phyloP scores from a whole-genome alignment of 257 asterid species.

The Forsythia viridissima region DNA sequence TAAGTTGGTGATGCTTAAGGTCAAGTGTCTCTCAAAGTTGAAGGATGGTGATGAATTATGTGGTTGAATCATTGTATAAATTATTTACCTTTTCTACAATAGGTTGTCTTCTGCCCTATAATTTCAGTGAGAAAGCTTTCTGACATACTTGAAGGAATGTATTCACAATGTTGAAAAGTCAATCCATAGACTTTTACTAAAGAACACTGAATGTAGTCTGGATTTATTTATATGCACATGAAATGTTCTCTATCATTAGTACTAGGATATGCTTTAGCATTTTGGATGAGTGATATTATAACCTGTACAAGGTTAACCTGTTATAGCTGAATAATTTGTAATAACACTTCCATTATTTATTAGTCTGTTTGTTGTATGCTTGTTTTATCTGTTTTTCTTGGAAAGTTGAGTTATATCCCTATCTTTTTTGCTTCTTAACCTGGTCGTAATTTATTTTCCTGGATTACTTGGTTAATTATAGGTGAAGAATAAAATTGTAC shows the following conservation, averaged over 20 bases:
- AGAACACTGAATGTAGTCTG: background rate
- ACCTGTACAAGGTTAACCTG: background rate
- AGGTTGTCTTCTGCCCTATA: background rate
- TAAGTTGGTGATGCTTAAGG: background rate
- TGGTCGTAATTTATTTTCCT: constrained; percentile 11
- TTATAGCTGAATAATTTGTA: background rate
- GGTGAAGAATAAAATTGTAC: constrained; percentile 94
- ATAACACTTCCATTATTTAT: background rate
- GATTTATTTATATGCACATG: background rate
- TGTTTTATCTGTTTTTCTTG: constrained; percentile 6
- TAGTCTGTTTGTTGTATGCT: background rate
- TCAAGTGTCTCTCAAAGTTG: background rate
- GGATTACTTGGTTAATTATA: constrained; percentile 32
- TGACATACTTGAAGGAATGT: background rate
- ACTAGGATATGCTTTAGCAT: background rate
- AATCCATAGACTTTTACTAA: background rate
- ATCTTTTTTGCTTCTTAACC: constrained; percentile 4
- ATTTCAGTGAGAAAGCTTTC: background rate
- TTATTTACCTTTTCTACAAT: background rate
- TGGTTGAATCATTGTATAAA: background rate
- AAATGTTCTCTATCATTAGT: background rate
- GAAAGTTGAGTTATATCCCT: background rate
- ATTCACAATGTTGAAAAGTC: background rate
- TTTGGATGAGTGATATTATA: background rate
- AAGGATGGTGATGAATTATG: background rate